phyloP scores from a whole-genome alignment of 306 rosid species.

The Cucurbita argyrosperma region DNA sequence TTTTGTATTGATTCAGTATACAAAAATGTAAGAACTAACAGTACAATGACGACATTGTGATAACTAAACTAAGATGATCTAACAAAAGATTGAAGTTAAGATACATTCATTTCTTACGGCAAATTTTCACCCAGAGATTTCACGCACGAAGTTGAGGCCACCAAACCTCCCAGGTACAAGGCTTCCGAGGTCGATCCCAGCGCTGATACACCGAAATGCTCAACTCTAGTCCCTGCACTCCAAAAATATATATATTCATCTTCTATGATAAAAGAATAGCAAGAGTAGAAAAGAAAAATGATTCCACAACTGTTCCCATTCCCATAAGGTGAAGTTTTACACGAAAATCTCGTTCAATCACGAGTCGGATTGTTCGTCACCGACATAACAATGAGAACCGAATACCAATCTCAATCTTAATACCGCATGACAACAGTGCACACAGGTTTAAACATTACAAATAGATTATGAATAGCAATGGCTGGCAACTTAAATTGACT shows the following conservation, averaged over 20 bases:
- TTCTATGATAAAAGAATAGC: neutral
- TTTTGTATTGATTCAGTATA: slow-evolving; percentile 1
- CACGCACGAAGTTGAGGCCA: neutral
- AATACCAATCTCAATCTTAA: too few relatives aligned
- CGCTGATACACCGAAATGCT: neutral
- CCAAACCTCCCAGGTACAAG: neutral
- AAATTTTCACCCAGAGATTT: neutral
- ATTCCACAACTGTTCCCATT: neutral
- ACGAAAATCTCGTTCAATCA: neutral
- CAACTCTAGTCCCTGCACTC: slow-evolving; percentile 1
- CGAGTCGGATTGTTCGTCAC: neutral
- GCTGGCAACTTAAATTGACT: neutral
- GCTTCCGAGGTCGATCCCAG: neutral
- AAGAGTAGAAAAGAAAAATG: neutral
- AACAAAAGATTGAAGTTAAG: neutral
- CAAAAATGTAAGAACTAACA: neutral
- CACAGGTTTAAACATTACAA: neutral
- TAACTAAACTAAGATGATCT: neutral
- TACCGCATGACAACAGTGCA: neutral
- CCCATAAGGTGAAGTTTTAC: neutral
- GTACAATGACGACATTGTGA: neutral
- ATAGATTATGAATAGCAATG: neutral
- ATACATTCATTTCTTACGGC: neutral
- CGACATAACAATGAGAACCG: neutral
- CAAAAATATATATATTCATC: neutral